phyloP scores from a whole-genome alignment of 139 green algal species.

The Chlamydomonas incerta region DNA sequence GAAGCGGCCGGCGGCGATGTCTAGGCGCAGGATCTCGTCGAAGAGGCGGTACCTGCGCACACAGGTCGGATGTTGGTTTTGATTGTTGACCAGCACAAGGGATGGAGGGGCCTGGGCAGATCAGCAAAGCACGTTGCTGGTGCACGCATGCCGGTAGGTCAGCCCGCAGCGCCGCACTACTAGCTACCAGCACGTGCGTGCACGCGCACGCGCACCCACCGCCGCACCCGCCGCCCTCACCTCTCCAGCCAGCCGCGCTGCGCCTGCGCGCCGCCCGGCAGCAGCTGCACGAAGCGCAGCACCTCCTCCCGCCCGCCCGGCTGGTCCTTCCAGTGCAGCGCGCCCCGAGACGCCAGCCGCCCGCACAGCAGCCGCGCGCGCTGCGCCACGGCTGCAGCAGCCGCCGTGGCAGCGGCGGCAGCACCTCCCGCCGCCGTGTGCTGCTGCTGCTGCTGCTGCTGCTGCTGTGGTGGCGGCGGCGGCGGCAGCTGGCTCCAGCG shows the following conservation, averaged over 20 bases:
- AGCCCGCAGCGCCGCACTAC: too few relatives aligned
- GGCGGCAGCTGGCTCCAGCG: not conserved
- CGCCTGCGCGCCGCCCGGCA: not conserved
- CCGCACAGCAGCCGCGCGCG: not conserved
- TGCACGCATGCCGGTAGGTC: too few relatives aligned
- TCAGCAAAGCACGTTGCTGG: too few relatives aligned
- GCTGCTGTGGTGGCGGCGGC: not conserved
- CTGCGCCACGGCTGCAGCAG: not conserved
- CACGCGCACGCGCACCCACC: too few relatives aligned
- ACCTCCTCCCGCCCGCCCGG: not conserved
- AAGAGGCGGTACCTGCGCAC: conserved; percentile 8
- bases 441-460: not conserved
- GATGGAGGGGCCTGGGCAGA: too few relatives aligned
- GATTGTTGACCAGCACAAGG: too few relatives aligned
- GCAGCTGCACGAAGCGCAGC: conserved; percentile 2
- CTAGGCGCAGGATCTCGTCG: not conserved
- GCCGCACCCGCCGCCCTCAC: not conserved
- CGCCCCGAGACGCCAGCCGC: not conserved
- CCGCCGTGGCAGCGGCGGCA: not conserved
- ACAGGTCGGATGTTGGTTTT: too few relatives aligned
- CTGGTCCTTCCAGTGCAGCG: not conserved
- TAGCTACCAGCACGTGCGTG: too few relatives aligned
- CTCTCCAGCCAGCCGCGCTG: conserved; percentile 9
- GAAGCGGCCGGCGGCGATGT: conserved; percentile 4
- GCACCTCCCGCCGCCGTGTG: too few relatives aligned